These are phyloP conservation scores for Paraphoma chrysanthemicola DNA, from an alignment of 2,329 filamentous ascomycete species.

Conservation along the genomic window DNA sequence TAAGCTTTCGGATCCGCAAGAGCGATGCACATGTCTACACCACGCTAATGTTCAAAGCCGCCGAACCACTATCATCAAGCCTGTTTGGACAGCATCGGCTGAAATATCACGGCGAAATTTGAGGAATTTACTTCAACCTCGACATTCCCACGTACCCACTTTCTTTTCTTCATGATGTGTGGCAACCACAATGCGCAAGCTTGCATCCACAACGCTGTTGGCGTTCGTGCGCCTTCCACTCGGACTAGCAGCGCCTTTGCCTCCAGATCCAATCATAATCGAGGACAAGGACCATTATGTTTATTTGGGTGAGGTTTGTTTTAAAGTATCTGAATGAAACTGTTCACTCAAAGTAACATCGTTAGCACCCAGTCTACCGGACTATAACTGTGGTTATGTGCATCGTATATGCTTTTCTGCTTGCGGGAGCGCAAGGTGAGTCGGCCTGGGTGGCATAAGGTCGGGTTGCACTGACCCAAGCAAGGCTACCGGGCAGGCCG, in stretches of 20 bases:
- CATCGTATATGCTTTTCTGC: constrained; percentile 17
- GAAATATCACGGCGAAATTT: not conserved
- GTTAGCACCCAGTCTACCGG: constrained; percentile 6
- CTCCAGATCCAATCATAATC: not conserved
- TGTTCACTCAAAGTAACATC: too few species aligned
- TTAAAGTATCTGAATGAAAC: too few species aligned
- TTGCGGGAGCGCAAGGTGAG: constrained; percentile 27
- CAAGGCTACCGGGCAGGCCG: constrained; percentile 29
- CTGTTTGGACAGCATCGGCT: not conserved
- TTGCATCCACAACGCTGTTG: not conserved
- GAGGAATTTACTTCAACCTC: not conserved
- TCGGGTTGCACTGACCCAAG: not conserved
- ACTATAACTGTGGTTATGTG: constrained; percentile 18
- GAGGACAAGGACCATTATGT: not conserved
- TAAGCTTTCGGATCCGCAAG: not conserved
- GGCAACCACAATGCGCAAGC: not conserved
- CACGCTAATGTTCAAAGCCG: not conserved
- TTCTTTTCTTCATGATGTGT: not conserved
- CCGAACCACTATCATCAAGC: not conserved
- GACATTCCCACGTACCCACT: not conserved
- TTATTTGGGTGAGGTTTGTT: constrained; percentile 4
- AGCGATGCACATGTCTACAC: not conserved
- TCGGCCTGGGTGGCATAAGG: not conserved
- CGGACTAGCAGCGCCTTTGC: not conserved
- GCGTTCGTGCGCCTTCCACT: not conserved